Base-by-base conservation (phyloP, 75 land plant species). In the Selaginella tamariscina region DNA sequence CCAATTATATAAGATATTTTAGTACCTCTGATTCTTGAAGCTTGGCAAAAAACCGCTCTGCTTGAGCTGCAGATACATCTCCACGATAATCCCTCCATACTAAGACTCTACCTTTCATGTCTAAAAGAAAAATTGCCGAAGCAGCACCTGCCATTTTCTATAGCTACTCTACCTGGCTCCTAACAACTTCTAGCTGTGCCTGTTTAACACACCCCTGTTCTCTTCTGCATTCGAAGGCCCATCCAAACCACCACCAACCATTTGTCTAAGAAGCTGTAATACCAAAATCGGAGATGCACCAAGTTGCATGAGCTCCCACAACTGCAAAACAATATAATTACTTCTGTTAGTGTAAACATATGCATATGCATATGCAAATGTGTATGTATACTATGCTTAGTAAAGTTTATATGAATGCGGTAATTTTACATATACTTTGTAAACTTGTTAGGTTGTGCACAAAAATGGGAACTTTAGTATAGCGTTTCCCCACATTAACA, bases 61-160 rank as follows among this genome's bases (percentile, higher is more conserved):
- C 99, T 65, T 95, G 89, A 30, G 73, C 66, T n/a, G 96, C 79
- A 49, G 96, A 79, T 31, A 95, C 96, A 71, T 95, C 99, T 60
- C 99, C 99, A 27, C 96, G 85, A 72, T 85, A 95, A 68, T 95
- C 99, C 49, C 96, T 77, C 92, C 97, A 95, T 0, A 95, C 79
- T 13, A 95, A 74, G 24, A 95, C 92, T 13, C 99, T 76, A 28
- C 99, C 99, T 63, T 95, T 95, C 79, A 95, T 87, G 68, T 95
- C 99, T 31, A 95, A 69, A 11, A 95, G 80, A 78, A 87, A 95
- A 27, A 95, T 77, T 68, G 99, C 91, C 67, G 99, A 95, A 13
- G 88, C 92, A 11, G 99, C 99, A 21, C 99, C 99, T 28, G 96
- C 83, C 99, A 95, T 93, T 39, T 15, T 39, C 49, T 39, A 5